Evolutionary conservation across 345 rosid species (phyloP).

Genomic region (Trapa incisa): DNA sequence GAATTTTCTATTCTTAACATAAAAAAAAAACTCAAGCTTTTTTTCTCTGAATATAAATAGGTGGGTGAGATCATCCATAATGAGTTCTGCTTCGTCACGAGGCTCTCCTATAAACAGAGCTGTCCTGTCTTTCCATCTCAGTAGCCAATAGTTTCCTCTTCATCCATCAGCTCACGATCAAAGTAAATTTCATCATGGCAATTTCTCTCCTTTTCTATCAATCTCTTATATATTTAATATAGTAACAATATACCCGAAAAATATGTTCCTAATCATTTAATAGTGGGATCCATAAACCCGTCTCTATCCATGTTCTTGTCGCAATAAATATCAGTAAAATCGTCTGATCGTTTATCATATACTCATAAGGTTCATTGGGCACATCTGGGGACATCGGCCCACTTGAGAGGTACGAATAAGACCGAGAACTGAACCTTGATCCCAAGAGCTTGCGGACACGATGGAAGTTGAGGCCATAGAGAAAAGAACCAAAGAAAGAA

Average conservation of each 20-base stretch:
- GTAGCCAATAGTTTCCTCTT: background rate
- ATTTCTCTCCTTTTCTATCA: too few relatives aligned
- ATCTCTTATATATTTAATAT: too few relatives aligned
- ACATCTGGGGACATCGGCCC: background rate
- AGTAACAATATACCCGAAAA: too few relatives aligned
- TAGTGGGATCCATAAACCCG: too few relatives aligned
- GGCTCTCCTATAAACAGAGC: background rate
- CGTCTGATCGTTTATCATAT: too few relatives aligned
- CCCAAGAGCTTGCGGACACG: background rate
- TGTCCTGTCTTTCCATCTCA: background rate
- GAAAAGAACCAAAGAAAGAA: background rate
- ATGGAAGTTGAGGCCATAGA: background rate
- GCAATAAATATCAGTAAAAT: too few relatives aligned
- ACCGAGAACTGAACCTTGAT: background rate
- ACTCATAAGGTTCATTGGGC: too few relatives aligned
- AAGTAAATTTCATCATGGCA: background rate
- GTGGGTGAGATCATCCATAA: background rate
- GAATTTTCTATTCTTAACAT: too few relatives aligned
- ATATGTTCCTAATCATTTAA: too few relatives aligned
- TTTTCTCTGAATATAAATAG: background rate
- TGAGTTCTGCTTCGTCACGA: constrained; percentile 4
- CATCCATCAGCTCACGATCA: background rate
- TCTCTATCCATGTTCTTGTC: too few relatives aligned
- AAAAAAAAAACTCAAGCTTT: too few relatives aligned
- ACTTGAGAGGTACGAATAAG: background rate